A percentile compares a stretch with the other conserved stretches of the same genome.
These are phyloP conservation scores for Zizania latifolia DNA, from an alignment of 176 grass and related monocot species.

Conservation along the genomic window DNA sequence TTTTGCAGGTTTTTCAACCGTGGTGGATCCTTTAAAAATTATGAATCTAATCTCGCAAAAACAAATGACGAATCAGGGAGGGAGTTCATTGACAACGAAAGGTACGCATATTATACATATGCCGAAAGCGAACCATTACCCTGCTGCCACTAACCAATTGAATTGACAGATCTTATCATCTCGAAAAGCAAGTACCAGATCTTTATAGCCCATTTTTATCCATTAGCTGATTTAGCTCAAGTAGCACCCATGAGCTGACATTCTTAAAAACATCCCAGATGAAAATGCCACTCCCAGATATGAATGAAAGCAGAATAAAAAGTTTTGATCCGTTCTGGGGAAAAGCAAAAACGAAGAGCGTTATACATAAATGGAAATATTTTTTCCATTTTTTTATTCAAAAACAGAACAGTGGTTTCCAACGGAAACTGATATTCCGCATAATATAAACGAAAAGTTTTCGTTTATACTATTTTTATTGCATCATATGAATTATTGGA, in stretches of 20 bases:
- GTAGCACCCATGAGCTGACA: neutral
- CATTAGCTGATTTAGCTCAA: neutral
- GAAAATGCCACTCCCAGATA: neutral
- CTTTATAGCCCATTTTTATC: constrained; percentile 6
- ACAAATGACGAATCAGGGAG: neutral
- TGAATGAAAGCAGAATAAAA: too few species aligned
- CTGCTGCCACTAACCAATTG: constrained; percentile 3
- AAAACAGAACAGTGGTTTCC: too few species aligned
- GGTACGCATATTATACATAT: neutral
- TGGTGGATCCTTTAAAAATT: neutral
- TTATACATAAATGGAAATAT: too few species aligned
- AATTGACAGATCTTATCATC: constrained; percentile 15
- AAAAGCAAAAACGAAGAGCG: too few species aligned
- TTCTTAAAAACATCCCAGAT: neutral
- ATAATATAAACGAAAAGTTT: too few species aligned
- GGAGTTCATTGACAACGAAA: constrained; percentile 10
- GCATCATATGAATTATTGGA: too few species aligned
- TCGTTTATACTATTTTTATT: too few species aligned
- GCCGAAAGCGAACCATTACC: constrained; percentile 33
- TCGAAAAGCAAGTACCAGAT: neutral
- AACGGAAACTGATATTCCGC: too few species aligned
- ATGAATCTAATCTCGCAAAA: neutral
- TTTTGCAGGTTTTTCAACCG: neutral
- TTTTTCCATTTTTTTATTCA: too few species aligned
- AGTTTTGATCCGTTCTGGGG: too few species aligned